phyloP scores from a whole-genome alignment of 106 monocot genomes.

The Xerophyta viscosa region DNA sequence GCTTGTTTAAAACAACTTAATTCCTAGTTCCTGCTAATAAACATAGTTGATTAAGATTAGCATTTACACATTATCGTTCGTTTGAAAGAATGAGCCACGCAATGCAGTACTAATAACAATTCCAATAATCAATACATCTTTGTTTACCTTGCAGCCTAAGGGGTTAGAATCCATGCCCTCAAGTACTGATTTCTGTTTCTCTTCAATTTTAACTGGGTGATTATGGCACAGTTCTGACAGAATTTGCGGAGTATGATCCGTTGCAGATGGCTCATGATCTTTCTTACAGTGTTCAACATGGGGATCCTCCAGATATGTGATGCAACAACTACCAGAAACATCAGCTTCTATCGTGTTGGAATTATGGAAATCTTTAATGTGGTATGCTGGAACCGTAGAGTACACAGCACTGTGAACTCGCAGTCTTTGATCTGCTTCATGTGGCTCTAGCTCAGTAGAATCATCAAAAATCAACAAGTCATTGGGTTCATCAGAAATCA shows the following conservation, averaged over 20 bases:
- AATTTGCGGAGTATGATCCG: slow-evolving; percentile 23
- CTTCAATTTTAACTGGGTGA: slow-evolving; percentile 7
- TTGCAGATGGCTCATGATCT: slow-evolving; percentile 13
- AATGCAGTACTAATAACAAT: too few species aligned
- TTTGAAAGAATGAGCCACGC: too few species aligned
- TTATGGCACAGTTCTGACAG: slow-evolving; percentile 16
- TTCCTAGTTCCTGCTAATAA: too few species aligned
- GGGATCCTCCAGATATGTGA: slow-evolving; percentile 16
- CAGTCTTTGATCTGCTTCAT: slow-evolving; percentile 7
- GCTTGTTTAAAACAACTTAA: too few species aligned
- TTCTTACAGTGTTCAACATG: slow-evolving; percentile 2
- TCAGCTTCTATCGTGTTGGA: slow-evolving; percentile 12
- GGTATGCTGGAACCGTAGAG: slow-evolving; percentile 5
- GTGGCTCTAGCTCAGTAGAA: slow-evolving; percentile 13
- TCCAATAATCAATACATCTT: too few species aligned
- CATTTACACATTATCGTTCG: too few species aligned
- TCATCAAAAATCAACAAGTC: slow-evolving; percentile 42
- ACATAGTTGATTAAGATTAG: too few species aligned
- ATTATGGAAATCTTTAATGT: slow-evolving; percentile 8
- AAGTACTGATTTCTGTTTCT: slow-evolving; percentile 14
- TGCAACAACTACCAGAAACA: slow-evolving; percentile 2
- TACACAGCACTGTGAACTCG: slow-evolving; percentile 6
- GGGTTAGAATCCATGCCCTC: slow-evolving; percentile 9
- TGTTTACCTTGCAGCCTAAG: slow-evolving; percentile 33
- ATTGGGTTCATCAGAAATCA: slow-evolving; percentile 36